Evolutionary conservation across 768 basidiomycete genomes (phyloP).

Genomic region (Leccinum ochraceum): DNA sequence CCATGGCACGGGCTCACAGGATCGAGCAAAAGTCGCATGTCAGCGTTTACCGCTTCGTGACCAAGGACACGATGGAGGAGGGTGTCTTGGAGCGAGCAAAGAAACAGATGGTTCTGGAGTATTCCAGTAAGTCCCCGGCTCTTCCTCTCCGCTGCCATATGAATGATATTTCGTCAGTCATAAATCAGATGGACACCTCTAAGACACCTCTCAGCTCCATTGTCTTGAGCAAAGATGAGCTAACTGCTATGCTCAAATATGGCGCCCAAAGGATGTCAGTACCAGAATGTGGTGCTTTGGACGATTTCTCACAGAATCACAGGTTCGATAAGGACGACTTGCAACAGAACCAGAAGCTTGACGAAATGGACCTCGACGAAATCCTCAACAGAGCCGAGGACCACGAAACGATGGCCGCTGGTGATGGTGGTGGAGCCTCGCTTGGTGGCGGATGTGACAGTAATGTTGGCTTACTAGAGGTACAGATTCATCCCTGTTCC

Average conservation of each 20-base stretch:
- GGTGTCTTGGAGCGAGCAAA: conserved; percentile 97
- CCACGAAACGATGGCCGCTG: conserved; percentile 88
- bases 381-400: conserved; percentile 96
- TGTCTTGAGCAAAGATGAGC: conserved; percentile 91
- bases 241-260: conserved; percentile 96
- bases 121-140: conserved; percentile 78
- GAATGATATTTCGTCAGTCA: conserved; percentile 58
- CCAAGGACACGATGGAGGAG: conserved; percentile 99
- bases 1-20: conserved; percentile 98
- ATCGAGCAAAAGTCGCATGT: conserved; percentile 99
- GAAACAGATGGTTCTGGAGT: conserved; percentile 99
- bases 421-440: conserved; percentile 84
- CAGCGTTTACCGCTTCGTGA: conserved; percentile 97
- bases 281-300: conserved; percentile 5
- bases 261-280: conserved; percentile 95
- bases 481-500: no score
- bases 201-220: conserved; percentile 93
- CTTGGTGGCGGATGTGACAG: conserved; percentile 96
- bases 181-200: conserved; percentile 99
- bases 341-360: conserved; percentile 91
- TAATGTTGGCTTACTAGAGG: no score
- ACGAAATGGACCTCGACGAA: conserved; percentile 99
- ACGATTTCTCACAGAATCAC: conserved; percentile 9
- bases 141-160: conserved; percentile 18
- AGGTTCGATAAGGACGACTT: conserved; percentile 98